Evolutionary conservation across 2,329 filamentous ascomycete species (phyloP), one percentile per base, ranked within the genome.

Genomic region (Colletotrichum lini): DNA sequence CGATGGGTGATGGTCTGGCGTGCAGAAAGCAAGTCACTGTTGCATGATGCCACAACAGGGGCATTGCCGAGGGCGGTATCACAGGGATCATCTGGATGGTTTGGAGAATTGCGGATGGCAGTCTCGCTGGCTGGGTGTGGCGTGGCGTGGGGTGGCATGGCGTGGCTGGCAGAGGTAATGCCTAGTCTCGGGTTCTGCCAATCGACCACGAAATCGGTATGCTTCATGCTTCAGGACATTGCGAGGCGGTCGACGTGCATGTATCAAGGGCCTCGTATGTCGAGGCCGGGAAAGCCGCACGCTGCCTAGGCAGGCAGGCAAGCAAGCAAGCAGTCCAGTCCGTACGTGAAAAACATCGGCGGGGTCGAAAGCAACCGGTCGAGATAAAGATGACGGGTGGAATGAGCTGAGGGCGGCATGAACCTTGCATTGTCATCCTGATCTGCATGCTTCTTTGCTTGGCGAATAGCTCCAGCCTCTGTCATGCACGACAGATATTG

Each of bases 31-130:
- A 42, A 61, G 62, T 72, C 59, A 66, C 49, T 63, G 44, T 50
- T 74, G 61, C 64, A 73, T 60, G 47, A 50, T 26, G 47, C 58
- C 71, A 73, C 59, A 50, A 44, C 71, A 72, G 54, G 72, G 63
- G 42, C 16, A 47, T 23, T 26, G 23, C 40, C 13, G 64, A 60
- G 59, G 60, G 40, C 49, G 63, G 71, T 67, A 35, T 44, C 68
- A 67, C 62, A 53, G 50, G 64, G 16, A 26, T 7, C n/a, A 40
- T 60, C 35, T 45, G 60, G 23, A n/a, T 56, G 59, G 26, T 65
- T 61, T 49, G 54, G 66, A 69, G 54, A 47, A 44, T 47, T 40
- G 57, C 23, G 26, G 57, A 42, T 26, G 44, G 47, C 38, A 59
- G 45, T 30, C 35, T 47, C 30, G 60, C 67, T 53, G 38, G 21